Percentiles rank a stretch among this genome's conserved stretches.
phyloP scores from a whole-genome alignment of 2,329 filamentous ascomycete species.

The Cercospora janseana region DNA sequence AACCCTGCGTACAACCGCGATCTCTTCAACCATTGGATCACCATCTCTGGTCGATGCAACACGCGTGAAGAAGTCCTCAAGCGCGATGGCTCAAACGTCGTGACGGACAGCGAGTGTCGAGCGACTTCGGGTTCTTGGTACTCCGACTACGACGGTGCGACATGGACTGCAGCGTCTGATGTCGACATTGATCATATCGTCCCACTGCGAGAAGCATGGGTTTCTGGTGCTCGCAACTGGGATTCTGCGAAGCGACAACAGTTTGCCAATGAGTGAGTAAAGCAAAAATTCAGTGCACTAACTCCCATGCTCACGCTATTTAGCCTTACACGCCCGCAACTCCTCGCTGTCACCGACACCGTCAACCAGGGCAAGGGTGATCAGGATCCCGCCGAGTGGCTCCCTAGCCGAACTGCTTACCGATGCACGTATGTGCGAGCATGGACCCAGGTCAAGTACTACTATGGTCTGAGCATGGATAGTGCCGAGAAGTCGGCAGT shows the following conservation, averaged over 20 bases:
- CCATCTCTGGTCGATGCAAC: conserved; percentile 65
- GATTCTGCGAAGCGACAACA: conserved; percentile 63
- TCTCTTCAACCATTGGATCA: conserved; percentile 71
- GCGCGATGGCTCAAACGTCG: conserved; percentile 68
- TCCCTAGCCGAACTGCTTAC: conserved; percentile 67
- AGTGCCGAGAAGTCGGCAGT: conserved; percentile 61
- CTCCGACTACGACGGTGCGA: conserved; percentile 70
- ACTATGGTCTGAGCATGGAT: conserved; percentile 67
- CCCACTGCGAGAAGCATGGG: conserved; percentile 54
- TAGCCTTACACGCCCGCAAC: conserved; percentile 71
- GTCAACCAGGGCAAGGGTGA: conserved; percentile 75
- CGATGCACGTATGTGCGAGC: conserved; percentile 75
- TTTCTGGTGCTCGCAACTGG: conserved; percentile 69
- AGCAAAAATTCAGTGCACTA: too few species aligned
- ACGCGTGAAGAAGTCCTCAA: conserved; percentile 63
- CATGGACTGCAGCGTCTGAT: conserved; percentile 66
- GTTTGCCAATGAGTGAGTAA: conserved; percentile 59
- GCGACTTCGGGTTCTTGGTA: conserved; percentile 67
- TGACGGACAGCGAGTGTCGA: conserved; percentile 58
- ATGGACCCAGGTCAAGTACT: conserved; percentile 76
- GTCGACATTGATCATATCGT: conserved; percentile 84
- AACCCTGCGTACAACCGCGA: conserved; percentile 59
- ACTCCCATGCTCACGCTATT: not conserved
- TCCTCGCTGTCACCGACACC: conserved; percentile 74
- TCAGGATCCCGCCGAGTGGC: conserved; percentile 70